phyloP scores from a whole-genome alignment of 2,329 filamentous ascomycete species.

The Dendryphion nanum region DNA sequence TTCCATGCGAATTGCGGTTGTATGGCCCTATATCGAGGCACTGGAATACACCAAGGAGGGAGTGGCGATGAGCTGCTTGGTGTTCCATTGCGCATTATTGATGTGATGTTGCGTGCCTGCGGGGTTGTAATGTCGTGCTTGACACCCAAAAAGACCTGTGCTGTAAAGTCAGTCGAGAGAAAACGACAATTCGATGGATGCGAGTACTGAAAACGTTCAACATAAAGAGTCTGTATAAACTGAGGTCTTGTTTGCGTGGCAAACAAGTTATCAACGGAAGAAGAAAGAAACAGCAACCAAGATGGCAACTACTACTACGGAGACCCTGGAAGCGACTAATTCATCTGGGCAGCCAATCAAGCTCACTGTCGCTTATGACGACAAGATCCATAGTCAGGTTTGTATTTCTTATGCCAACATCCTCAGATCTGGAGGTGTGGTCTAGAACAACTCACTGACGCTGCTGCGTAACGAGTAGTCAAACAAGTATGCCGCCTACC shows the following conservation, averaged over 20 bases:
- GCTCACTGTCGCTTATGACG: constrained; percentile 20
- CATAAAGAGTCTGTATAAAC: not conserved
- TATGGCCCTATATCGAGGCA: too few relatives aligned
- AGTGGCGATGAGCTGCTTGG: too few relatives aligned
- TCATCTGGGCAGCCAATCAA: constrained; percentile 19
- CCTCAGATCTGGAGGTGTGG: too few relatives aligned
- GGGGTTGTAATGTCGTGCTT: constrained; percentile 26
- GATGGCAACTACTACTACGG: constrained; percentile 7
- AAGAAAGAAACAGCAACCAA: not conserved
- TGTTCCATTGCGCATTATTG: constrained; percentile 9
- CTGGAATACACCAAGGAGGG: too few relatives aligned
- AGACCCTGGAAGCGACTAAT: constrained; percentile 16
- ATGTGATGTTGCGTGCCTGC: constrained; percentile 20
- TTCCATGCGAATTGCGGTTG: too few relatives aligned
- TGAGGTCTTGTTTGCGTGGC: too few relatives aligned
- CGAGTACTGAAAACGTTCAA: not conserved
- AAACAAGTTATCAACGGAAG: too few relatives aligned
- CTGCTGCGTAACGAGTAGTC: constrained; percentile 23
- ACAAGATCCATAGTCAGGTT: constrained; percentile 19
- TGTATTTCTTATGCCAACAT: not conserved
- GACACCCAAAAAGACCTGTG: not conserved
- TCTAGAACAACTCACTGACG: not conserved
- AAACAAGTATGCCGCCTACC: constrained; percentile 34
- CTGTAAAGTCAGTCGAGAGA: too few relatives aligned
- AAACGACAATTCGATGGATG: too few relatives aligned